Conservation (phyloP, 164 flowering plant species). For the Nymphaea thermarum region DNA sequence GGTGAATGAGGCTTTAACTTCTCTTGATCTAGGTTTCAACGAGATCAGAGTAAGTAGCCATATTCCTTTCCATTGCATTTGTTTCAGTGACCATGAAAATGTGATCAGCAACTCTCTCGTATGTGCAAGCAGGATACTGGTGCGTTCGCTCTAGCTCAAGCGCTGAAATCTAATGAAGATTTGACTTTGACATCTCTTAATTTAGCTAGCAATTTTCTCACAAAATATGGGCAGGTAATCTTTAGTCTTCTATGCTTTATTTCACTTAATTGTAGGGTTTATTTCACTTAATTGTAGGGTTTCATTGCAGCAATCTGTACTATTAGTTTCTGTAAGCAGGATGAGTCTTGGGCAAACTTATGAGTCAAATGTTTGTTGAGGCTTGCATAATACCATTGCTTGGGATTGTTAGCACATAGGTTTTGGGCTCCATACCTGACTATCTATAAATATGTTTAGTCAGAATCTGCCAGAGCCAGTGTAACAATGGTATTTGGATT, state of each 20-base stretch:
- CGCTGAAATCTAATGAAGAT: conserved; percentile 89
- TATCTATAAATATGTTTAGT: no score
- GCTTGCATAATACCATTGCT: no score
- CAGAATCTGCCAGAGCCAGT: no score
- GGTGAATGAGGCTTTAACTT: conserved; percentile 80
- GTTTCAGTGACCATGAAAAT: background rate
- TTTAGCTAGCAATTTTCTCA: conserved; percentile 74
- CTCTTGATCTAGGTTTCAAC: conserved; percentile 83
- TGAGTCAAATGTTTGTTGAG: no score
- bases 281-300: background rate
- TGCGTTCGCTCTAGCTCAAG: conserved; percentile 94
- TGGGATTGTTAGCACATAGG: no score
- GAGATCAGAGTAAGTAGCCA: conserved; percentile 64
- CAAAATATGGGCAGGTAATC: conserved; percentile 87
- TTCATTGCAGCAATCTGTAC: no score
- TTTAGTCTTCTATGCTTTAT: conserved; percentile 8
- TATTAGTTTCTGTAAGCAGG: no score
- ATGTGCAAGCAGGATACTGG: conserved; percentile 58
- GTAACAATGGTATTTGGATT: no score
- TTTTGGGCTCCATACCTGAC: no score
- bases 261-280: background rate
- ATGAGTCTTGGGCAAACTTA: no score
- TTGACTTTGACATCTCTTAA: conserved; percentile 62
- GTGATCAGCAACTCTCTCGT: background rate
- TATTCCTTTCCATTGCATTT: background rate